Base-by-base conservation (phyloP, 306 rosid genomes). In the Corylus heterophylla region DNA sequence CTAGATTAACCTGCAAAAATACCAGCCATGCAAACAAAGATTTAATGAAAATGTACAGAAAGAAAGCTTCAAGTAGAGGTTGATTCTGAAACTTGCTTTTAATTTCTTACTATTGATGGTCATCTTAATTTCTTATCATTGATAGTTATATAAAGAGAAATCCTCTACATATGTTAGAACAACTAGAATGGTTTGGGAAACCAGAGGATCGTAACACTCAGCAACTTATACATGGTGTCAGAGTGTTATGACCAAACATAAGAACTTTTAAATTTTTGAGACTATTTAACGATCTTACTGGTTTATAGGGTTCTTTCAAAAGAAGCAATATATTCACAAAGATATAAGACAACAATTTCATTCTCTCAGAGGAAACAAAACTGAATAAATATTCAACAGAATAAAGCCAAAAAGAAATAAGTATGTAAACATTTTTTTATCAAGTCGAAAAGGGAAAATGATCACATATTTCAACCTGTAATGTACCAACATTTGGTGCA, bases 1-100 rank as follows among this genome's bases (percentile, higher is more conserved):
- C 98, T 74, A 96, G 90, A 91, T 93, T 93, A 78, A 96, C 92
- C 99, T 96, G 90, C 79, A 89, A 68, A 82, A 61, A 71, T 6
- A 77, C 56, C 71, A 20, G 74, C 6, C 77, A 78, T 16, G 70
- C 62, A 56, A 56, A 55, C 45, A 70, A 66, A 51, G 63, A 27
- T 75, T 71, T 14, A 69, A 69, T 51, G 55, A 20, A 77, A 71
- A 76, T 73, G 52, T 39, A 63, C 31, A 71, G 78, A 59, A 80
- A 80, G 64, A 54, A 75, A 56, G 52, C 49, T 71, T 79, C 48
- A 4, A 22, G 18, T 20, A 9, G 64, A 25, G 12, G 75, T 74
- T 56, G 56, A 84, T 44, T 66, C 22, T 72, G 68, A 64, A 76
- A 79, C 27, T 55, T 3, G 12, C 16, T 35, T 64, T 35, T 35